Evolutionary conservation across 176 grass and related monocot genomes (phyloP), one percentile per base, ranked within the genome.

Genomic region (Secale cereale): DNA sequence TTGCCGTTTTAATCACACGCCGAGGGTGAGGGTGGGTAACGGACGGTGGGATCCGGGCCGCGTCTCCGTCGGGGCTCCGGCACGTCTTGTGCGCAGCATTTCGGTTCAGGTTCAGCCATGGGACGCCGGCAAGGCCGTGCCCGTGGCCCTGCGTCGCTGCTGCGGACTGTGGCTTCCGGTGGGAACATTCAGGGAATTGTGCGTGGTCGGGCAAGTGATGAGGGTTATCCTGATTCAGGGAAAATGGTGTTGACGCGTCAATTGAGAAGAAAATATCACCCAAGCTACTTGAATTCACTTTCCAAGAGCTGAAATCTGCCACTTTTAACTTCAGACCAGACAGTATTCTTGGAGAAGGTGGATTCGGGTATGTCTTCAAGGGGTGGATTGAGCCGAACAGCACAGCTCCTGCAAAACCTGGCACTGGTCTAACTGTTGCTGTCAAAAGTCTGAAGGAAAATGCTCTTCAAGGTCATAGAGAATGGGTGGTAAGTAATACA

Each of bases 311-410:
- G 79, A 98, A 95, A 86, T 94, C 89, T 85, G 96, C 96, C 48
- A 98, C 96, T 25, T 71, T 92, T 46, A 98, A 98, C 88, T 98
- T 98, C 17, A 93, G 96, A 71, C 96, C 96, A 71, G 96, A 98
- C 26, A 98, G 93, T 89, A 98, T 98, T 89, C 96, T 98, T 72
- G 96, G 96, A 78, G 96, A 98, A 85, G 93, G 97, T 87, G 97
- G 97, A 77, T 98, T 98, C 63, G 97, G 97, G 59, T 98, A 95
- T 22, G 97, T 98, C 40, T 98, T 98, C 84, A 98, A 98, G 81
- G 96, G 97, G 81, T 95, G 97, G 97, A 92, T 98, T 85, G 97
- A 95, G 28, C 87, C 87, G 4, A 91, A 95, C 63, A 91, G 91
- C 82, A 98, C 93, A 57, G 70, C 97, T 85, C 91, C 97, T 78